Evolutionary conservation across 345 rosid genomes (phyloP).

Genomic region (Orychophragmus violaceus): DNA sequence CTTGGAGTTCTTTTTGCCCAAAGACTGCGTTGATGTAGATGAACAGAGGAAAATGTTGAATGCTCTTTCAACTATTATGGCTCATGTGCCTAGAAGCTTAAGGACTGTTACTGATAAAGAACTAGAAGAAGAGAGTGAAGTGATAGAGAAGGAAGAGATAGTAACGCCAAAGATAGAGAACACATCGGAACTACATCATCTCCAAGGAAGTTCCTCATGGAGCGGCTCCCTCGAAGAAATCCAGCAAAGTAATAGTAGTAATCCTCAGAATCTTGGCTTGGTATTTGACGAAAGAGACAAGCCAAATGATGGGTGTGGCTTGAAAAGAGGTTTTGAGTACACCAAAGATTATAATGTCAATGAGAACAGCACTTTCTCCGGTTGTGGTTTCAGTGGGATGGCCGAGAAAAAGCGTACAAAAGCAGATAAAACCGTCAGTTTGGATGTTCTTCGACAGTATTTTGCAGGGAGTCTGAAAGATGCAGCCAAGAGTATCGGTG

Average conservation of each 20-base stretch:
- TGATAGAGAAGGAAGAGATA: conserved; percentile 32
- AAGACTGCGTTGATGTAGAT: conserved; percentile 50
- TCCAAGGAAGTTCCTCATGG: conserved; percentile 32
- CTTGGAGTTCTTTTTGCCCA: conserved; percentile 90
- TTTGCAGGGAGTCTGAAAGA: conserved; percentile 91
- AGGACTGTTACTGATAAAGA: conserved; percentile 73
- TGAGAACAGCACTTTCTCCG: conserved; percentile 47
- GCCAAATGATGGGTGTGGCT: conserved; percentile 27
- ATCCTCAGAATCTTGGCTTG: conserved; percentile 28
- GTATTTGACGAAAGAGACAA: conserved; percentile 30
- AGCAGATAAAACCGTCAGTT: conserved; percentile 63
- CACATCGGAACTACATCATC: conserved; percentile 29
- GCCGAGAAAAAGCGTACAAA: conserved; percentile 56
- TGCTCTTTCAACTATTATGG: conserved; percentile 60
- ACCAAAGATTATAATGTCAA: conserved; percentile 38
- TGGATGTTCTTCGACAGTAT: conserved; percentile 66
- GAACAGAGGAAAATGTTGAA: conserved; percentile 66
- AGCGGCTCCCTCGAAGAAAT: conserved; percentile 21
- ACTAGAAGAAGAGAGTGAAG: conserved; percentile 55
- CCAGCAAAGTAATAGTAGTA: conserved; percentile 25
- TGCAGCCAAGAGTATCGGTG: conserved; percentile 87
- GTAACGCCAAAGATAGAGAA: conserved; percentile 27
- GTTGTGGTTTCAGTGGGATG: conserved; percentile 28
- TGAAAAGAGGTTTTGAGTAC: conserved; percentile 35
- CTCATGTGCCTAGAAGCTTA: conserved; percentile 62